Percentiles rank a stretch among this genome's conserved stretches.
Evolutionary conservation across 2,329 filamentous ascomycete genomes (phyloP).

Genomic region (Penicillium freii): DNA sequence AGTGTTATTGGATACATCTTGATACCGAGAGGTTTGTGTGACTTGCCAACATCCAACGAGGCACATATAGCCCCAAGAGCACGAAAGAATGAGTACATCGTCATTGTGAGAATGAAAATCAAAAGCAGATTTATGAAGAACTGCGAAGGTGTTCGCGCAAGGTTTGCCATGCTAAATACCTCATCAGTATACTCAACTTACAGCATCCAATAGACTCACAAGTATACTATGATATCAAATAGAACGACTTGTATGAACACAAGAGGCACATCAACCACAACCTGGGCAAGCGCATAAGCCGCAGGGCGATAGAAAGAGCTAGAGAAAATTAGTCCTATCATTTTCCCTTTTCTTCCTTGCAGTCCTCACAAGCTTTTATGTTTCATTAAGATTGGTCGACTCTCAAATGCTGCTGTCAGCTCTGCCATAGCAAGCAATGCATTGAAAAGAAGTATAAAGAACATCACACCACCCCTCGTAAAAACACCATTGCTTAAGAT

Average conservation of each 20-base stretch:
- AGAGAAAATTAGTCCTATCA: conserved; percentile 8
- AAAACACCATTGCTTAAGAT: conserved; percentile 52
- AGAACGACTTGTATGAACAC: conserved; percentile 58
- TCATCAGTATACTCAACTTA: not conserved
- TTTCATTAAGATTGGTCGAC: conserved; percentile 65
- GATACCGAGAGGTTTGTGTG: not conserved
- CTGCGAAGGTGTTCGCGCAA: conserved; percentile 57
- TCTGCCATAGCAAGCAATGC: conserved; percentile 61
- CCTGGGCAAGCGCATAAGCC: conserved; percentile 59
- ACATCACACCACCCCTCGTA: conserved; percentile 60
- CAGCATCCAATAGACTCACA: conserved; percentile 29
- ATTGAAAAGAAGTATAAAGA: conserved; percentile 63
- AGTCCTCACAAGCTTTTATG: conserved; percentile 61
- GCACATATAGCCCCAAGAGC: conserved; percentile 50
- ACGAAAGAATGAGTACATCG: conserved; percentile 56
- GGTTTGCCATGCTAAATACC: conserved; percentile 50
- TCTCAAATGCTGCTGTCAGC: conserved; percentile 59
- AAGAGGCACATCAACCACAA: conserved; percentile 57
- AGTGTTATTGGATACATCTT: conserved; percentile 1
- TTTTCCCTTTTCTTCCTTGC: not conserved
- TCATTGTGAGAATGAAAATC: conserved; percentile 54
- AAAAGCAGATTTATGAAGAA: conserved; percentile 62
- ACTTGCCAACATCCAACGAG: conserved; percentile 50
- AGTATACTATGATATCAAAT: conserved; percentile 63
- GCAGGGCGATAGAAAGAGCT: conserved; percentile 64